phyloP scores from a whole-genome alignment of 2,329 filamentous ascomycete genomes.

The Penicillium sclerotigenum region DNA sequence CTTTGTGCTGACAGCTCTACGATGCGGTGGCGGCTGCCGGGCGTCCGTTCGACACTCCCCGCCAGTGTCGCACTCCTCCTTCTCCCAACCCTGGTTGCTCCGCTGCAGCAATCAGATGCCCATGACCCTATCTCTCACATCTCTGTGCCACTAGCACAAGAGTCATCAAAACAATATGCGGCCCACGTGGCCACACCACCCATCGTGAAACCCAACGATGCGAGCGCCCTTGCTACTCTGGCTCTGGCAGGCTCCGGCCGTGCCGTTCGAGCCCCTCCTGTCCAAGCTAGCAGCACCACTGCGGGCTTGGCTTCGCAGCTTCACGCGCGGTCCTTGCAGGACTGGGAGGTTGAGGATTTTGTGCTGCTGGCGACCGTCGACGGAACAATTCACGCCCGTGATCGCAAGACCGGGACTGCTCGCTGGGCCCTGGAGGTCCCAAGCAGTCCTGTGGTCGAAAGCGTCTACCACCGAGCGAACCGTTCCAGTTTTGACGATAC shows the following conservation, averaged over 20 bases:
- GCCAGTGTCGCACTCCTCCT: constrained; percentile 59
- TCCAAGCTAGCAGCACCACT: constrained; percentile 61
- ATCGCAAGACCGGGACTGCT: constrained; percentile 78
- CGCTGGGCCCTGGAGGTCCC: constrained; percentile 79
- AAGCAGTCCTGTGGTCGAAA: constrained; percentile 86
- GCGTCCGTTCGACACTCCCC: constrained; percentile 54
- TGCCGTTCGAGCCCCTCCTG: constrained; percentile 93
- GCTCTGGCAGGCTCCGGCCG: constrained; percentile 74
- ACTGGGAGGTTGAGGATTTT: constrained; percentile 99
- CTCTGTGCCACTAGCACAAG: constrained; percentile 27
- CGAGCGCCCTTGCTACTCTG: constrained; percentile 95
- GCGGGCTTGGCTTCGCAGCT: constrained; percentile 76
- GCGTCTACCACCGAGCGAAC: constrained; percentile 72
- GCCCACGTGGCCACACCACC: constrained; percentile 18
- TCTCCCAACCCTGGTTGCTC: constrained; percentile 60
- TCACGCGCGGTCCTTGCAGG: constrained; percentile 93
- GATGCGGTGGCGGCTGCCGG: constrained; percentile 65
- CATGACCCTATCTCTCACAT: constrained; percentile 29
- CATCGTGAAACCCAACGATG: constrained; percentile 56
- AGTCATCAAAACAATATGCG: constrained; percentile 12
- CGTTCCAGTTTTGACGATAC: constrained; percentile 59
- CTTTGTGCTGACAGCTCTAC: constrained; percentile 41
- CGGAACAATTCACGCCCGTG: constrained; percentile 87
- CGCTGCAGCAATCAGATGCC: constrained; percentile 56
- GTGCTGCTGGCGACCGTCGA: constrained; percentile 99